A percentile compares a stretch with the other conserved stretches of the same genome.
Evolutionary conservation across 345 rosid species (phyloP).

Genomic region (Populus euphratica): DNA sequence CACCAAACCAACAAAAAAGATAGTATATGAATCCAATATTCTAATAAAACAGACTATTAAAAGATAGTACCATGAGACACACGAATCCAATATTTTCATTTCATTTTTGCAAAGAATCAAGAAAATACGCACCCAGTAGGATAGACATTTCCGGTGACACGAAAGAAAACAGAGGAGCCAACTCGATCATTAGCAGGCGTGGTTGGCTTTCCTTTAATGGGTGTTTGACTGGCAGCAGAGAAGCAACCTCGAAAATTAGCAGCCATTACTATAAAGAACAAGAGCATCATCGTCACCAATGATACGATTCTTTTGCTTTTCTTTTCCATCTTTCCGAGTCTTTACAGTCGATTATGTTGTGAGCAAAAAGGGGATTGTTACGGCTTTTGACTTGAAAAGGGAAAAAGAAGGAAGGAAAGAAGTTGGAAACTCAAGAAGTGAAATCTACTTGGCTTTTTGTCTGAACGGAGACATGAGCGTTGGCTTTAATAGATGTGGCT

Average conservation of each 20-base stretch:
- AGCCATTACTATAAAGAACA: conserved; percentile 5
- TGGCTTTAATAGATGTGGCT: neutral
- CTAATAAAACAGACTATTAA: neutral
- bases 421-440: neutral
- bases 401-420: neutral
- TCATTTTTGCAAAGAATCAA: neutral
- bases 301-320: conserved; percentile 6
- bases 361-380: neutral
- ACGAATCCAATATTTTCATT: neutral
- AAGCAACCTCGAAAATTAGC: conserved; percentile 24
- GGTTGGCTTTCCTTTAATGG: conserved; percentile 22
- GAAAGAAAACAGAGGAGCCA: conserved; percentile 58
- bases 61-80: neutral
- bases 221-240: conserved; percentile 31
- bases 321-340: conserved; percentile 18
- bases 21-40: neutral
- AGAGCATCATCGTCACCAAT: neutral
- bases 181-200: neutral
- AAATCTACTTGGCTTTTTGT: neutral
- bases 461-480: neutral
- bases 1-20: neutral
- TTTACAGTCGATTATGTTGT: neutral
- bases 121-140: conserved; percentile 86
- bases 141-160: conserved; percentile 71
- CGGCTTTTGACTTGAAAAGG: neutral